Evolutionary conservation across 352 stramenopile species (phyloP), one percentile per base, ranked within the genome.

Genomic region (Globisporangium nunn): DNA sequence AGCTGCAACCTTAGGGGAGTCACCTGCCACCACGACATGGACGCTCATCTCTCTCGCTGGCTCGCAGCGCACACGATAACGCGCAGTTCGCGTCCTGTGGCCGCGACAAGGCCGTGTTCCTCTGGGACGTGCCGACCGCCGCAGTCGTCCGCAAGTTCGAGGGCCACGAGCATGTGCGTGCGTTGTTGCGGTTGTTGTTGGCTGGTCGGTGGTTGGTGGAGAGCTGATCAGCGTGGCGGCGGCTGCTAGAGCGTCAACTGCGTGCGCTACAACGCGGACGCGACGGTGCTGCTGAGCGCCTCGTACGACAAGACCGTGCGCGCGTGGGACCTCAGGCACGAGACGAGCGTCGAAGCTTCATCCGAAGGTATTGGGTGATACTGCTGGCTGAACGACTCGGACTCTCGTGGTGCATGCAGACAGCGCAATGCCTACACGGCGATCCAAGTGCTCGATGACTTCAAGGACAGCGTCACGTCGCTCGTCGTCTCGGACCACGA

Each of bases 251-350:
- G 79, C 52, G 71, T 96, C 58, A 96, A 96, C 56, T 88, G 85
- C 33, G 82, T 94, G 43, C 68, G 73, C 35, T 95, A 83, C 62
- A 96, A 93, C 62, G 63, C 60, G 4, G 85, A 96, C 45, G 72
- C 77, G 33, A 87, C 80, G 6, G 87, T 96, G 40, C 63, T 96
- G 28, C 66, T 93, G 5, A 95, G 80, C 40, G 87, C 64, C 0
- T 96, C 87, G 14, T 96, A 96, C 58, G 87, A 96, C 61, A 95
- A 91, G 70, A 94, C 87, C 0, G 67, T 93, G 12, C 71, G 82
- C 28, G 71, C 72, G 33, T 93, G 85, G 82, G 83, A 93, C 45
- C 78, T 91, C 37, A 69, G 81, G 81, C 85, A 51, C 18, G 30
- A 40, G 35, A 15, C 35, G 35, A 12, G 35, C 10, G 7, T 40